Evolutionary conservation across 345 rosid species (phyloP).

Genomic region (Excoecaria agallocha): DNA sequence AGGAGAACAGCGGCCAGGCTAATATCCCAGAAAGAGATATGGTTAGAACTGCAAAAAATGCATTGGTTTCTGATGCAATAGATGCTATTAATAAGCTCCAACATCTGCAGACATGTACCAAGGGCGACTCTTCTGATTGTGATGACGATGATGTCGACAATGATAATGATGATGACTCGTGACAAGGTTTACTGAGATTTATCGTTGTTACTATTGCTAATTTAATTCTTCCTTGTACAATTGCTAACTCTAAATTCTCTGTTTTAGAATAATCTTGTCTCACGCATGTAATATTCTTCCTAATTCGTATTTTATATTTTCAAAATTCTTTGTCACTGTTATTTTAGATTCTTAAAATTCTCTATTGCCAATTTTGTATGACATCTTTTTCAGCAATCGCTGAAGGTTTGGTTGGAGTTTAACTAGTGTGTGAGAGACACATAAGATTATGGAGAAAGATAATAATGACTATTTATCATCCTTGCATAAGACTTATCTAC

Average conservation of each 20-base stretch:
- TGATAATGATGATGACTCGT: constrained; percentile 9
- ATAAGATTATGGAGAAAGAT: too few species aligned
- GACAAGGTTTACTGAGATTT: not conserved
- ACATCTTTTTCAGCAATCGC: too few species aligned
- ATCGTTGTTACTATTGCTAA: not conserved
- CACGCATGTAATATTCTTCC: not conserved
- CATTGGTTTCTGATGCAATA: constrained; percentile 49
- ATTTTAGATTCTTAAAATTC: too few species aligned
- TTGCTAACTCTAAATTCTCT: constrained; percentile 4
- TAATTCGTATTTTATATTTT: not conserved
- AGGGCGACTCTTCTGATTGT: constrained; percentile 36
- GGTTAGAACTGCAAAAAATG: constrained; percentile 53
- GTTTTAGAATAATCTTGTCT: not conserved
- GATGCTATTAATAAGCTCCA: constrained; percentile 62
- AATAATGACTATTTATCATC: too few species aligned
- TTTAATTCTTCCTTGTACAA: not conserved
- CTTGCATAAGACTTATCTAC: too few species aligned
- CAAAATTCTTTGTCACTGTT: too few species aligned
- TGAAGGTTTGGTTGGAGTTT: too few species aligned
- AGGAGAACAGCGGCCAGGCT: constrained; percentile 42
- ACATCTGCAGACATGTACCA: constrained; percentile 30
- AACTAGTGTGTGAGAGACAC: too few species aligned
- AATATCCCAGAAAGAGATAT: constrained; percentile 33
- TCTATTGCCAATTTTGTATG: too few species aligned
- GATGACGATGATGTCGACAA: constrained; percentile 22